Base-by-base conservation (phyloP, 2,329 filamentous ascomycete species). In the Cryphonectria carpinicola region DNA sequence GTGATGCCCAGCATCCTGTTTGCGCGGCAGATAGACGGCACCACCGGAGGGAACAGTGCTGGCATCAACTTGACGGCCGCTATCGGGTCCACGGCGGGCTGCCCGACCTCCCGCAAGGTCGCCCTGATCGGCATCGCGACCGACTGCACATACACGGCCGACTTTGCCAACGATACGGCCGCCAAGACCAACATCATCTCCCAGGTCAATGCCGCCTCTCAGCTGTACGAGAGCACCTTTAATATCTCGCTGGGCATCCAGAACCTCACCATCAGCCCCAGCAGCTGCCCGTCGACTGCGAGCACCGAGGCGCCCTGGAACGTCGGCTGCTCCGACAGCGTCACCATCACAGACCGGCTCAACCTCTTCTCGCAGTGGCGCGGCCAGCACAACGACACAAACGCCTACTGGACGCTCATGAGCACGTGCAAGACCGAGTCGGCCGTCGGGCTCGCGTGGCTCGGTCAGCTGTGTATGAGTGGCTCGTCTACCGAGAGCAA, bases 321-420 rank as follows among this genome's bases (percentile, higher is more conserved):
- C 78, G 84, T 93, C 68, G 88, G 83, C 32, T 99, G 96, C 81
- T 86, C 84, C 70, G 79, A 83, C 71, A 83, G 85, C 43, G 82
- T 86, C 49, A 86, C 88, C 39, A 94, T 99, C 73, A 90, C 90
- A 62, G 86, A 91, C 74, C 93, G 96, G 0, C 84, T 99, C 66
- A 97, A 94, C 80, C 84, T 93, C 32, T 98, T 99, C 80, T 98
- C 95, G 1, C 82, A 85, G 64, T 99, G 96, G 96, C 90, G 96
- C 74, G 94, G 95, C 19, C 84, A 89, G 63, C 90, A 90, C 74
- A 81, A 85, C 4, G 96, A 99, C 80, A 86, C 81, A 66, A 97
- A 97, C 80, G 95, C 95, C 22, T 97, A 97, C 81, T 99, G 95
- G 95, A 97, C 93, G 3, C 85, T 97, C 41, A 85, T 97, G 77